phyloP scores from a whole-genome alignment of 768 basidiomycete genomes.

The Lactarius trivialis region DNA sequence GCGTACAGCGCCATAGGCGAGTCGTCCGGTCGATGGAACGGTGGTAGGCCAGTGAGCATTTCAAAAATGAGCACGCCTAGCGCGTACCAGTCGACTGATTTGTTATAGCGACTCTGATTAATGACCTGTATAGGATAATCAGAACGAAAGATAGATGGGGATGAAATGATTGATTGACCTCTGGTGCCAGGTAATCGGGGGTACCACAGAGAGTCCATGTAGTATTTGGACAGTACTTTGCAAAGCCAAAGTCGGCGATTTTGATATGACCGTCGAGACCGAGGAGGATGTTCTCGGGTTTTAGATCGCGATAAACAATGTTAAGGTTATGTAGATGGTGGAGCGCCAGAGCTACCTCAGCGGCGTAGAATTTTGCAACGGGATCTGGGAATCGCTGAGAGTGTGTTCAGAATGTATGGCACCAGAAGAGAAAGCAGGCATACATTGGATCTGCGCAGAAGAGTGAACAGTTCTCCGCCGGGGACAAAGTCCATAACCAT shows the following conservation, averaged over 20 bases:
- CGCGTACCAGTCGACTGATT: slow-evolving; percentile 98
- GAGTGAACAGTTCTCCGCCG: slow-evolving; percentile 94
- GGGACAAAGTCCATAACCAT: slow-evolving; percentile 98
- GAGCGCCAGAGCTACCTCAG: slow-evolving; percentile 89
- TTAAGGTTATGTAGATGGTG: slow-evolving; percentile 81
- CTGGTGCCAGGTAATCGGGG: slow-evolving; percentile 95
- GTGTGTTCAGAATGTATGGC: slow-evolving; percentile 15
- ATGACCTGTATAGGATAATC: slow-evolving; percentile 46
- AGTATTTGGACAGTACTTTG: slow-evolving; percentile 78
- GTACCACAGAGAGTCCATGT: slow-evolving; percentile 97
- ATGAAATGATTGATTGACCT: slow-evolving; percentile 40
- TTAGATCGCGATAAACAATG: slow-evolving; percentile 95
- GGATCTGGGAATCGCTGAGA: slow-evolving; percentile 87
- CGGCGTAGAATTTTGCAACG: slow-evolving; percentile 96
- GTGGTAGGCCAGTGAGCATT: slow-evolving; percentile 94
- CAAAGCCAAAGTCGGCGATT: slow-evolving; percentile 95
- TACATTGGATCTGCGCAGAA: slow-evolving; percentile 84
- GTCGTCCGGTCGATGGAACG: slow-evolving; percentile 81
- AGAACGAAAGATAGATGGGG: background rate
- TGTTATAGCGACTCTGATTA: slow-evolving; percentile 82
- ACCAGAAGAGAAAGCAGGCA: slow-evolving; percentile 25
- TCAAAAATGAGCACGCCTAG: slow-evolving; percentile 95
- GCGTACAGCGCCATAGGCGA: slow-evolving; percentile 89
- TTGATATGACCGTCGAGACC: slow-evolving; percentile 96
- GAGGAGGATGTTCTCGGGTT: slow-evolving; percentile 94